phyloP scores from a whole-genome alignment of 768 basidiomycete species.

The Tulasnella sp. region DNA sequence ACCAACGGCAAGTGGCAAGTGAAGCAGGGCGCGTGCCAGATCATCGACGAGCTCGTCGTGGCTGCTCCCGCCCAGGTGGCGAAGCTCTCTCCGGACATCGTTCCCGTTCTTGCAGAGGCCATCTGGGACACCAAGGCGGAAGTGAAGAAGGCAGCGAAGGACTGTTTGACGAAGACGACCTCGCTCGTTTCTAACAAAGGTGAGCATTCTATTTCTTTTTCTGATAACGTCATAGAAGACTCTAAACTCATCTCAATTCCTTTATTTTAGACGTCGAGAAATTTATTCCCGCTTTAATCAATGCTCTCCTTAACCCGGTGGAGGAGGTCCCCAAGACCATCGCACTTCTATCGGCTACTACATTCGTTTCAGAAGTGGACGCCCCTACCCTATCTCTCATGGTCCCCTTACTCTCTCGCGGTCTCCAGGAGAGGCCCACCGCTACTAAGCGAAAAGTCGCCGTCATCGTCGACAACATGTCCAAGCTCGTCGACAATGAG shows the following conservation, averaged over 20 bases:
- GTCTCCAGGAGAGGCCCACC: constrained; percentile 88
- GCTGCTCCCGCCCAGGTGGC: constrained; percentile 75
- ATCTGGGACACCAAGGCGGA: constrained; percentile 99
- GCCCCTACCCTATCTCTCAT: constrained; percentile 94
- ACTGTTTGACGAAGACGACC: constrained; percentile 87
- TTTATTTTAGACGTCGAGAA: constrained; percentile 38
- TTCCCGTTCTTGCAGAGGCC: constrained; percentile 86
- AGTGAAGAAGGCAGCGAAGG: constrained; percentile 96
- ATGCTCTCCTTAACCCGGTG: constrained; percentile 95
- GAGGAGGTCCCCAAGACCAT: constrained; percentile 98
- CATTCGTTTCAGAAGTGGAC: constrained; percentile 99
- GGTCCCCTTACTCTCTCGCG: constrained; percentile 91
- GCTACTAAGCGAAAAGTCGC: constrained; percentile 96
- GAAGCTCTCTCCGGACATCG: constrained; percentile 86
- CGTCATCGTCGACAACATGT: constrained; percentile 97
- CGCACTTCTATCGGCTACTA: constrained; percentile 90
- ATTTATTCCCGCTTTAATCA: constrained; percentile 90
- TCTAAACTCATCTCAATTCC: neutral
- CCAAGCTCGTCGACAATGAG: constrained; percentile 92
- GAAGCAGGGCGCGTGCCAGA: constrained; percentile 76
- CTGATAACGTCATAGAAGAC: neutral
- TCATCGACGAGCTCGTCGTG: constrained; percentile 77
- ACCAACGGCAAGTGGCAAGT: constrained; percentile 96
- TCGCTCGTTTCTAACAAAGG: constrained; percentile 97
- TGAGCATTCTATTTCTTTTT: constrained; percentile 49